phyloP scores from a whole-genome alignment of 2,329 filamentous ascomycete genomes.

The Phyllosticta citribraziliensis region DNA sequence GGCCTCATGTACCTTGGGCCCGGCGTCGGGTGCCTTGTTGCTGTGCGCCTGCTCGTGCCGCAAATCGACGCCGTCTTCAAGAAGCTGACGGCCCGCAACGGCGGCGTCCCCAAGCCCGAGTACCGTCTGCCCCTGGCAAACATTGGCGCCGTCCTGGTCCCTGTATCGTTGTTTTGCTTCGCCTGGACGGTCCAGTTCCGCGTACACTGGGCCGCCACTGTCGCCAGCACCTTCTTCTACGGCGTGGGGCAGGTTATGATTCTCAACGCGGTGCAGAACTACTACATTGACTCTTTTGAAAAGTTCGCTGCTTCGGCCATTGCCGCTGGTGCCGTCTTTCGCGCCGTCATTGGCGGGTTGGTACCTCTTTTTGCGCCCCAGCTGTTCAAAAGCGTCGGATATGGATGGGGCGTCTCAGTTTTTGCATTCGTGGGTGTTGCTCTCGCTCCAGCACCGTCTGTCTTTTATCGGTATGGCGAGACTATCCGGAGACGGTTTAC shows the following conservation, averaged over 20 bases:
- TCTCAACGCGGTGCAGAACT: slow-evolving; percentile 44
- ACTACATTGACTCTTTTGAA: slow-evolving; percentile 45
- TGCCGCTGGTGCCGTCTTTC: slow-evolving; percentile 40
- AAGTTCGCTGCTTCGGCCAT: slow-evolving; percentile 42
- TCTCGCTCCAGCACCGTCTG: slow-evolving; percentile 39
- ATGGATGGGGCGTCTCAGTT: slow-evolving; percentile 42
- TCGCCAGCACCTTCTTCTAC: slow-evolving; percentile 38
- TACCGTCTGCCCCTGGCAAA: slow-evolving; percentile 38
- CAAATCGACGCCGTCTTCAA: slow-evolving; percentile 41
- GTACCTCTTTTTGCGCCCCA: slow-evolving; percentile 37
- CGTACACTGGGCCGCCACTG: slow-evolving; percentile 32
- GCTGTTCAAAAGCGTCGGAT: slow-evolving; percentile 35
- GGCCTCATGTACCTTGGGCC: slow-evolving; percentile 37
- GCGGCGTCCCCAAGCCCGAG: slow-evolving; percentile 32
- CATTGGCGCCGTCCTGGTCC: slow-evolving; percentile 35
- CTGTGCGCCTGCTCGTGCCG: slow-evolving; percentile 37
- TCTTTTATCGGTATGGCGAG: slow-evolving; percentile 41
- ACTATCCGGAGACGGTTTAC: slow-evolving; percentile 36
- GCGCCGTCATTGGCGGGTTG: slow-evolving; percentile 37
- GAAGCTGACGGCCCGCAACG: slow-evolving; percentile 29
- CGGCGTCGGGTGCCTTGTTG: slow-evolving; percentile 34
- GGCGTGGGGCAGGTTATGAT: slow-evolving; percentile 45
- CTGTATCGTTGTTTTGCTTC: slow-evolving; percentile 34
- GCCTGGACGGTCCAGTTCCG: slow-evolving; percentile 35
- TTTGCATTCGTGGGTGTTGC: slow-evolving; percentile 37